Percentiles rank a stretch among this genome's conserved stretches.
Conservation (phyloP, 495 filamentous ascomycete genomes). For the Hypoxylon trugodes region DNA sequence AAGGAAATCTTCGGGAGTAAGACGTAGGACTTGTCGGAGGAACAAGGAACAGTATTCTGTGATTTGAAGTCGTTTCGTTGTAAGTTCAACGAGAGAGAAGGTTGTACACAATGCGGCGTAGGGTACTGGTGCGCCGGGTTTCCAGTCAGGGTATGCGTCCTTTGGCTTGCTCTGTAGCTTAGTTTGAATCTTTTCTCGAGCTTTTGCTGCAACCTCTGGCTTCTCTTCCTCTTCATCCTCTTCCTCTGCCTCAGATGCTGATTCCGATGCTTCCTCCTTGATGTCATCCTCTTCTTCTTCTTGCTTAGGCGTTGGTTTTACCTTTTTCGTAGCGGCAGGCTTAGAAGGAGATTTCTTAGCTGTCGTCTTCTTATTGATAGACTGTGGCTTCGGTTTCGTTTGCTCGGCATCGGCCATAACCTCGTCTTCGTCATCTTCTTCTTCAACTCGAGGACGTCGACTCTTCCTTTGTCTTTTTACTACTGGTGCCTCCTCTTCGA, state of each 20-base stretch:
- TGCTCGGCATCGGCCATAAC: constrained; percentile 47
- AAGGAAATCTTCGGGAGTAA: constrained; percentile 88
- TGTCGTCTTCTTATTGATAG: constrained; percentile 17
- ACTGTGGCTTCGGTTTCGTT: constrained; percentile 36
- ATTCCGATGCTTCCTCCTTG: constrained; percentile 60
- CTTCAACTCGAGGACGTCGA: constrained; percentile 51
- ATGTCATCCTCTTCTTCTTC: constrained; percentile 43
- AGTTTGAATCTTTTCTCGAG: constrained; percentile 83
- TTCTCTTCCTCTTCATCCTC: constrained; percentile 77
- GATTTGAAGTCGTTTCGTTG: constrained; percentile 87
- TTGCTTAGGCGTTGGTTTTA: constrained; percentile 32
- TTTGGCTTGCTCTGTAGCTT: constrained; percentile 69
- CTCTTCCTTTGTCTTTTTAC: constrained; percentile 58
- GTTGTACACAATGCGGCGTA: constrained; percentile 95
- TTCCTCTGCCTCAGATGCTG: constrained; percentile 62
- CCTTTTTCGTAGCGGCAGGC: constrained; percentile 40
- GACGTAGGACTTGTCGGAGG: constrained; percentile 87
- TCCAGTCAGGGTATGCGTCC: constrained; percentile 95
- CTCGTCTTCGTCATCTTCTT: constrained; percentile 55
- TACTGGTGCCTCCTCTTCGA: constrained; percentile 60
- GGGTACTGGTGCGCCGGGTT: constrained; percentile 83
- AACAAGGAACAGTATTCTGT: constrained; percentile 88
- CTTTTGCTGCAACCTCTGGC: constrained; percentile 77
- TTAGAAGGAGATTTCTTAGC: constrained; percentile 40
- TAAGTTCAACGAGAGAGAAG: constrained; percentile 92